Evolutionary conservation across 2,329 filamentous ascomycete species (phyloP).

Genomic region (Fonsecaea multimorphosa): DNA sequence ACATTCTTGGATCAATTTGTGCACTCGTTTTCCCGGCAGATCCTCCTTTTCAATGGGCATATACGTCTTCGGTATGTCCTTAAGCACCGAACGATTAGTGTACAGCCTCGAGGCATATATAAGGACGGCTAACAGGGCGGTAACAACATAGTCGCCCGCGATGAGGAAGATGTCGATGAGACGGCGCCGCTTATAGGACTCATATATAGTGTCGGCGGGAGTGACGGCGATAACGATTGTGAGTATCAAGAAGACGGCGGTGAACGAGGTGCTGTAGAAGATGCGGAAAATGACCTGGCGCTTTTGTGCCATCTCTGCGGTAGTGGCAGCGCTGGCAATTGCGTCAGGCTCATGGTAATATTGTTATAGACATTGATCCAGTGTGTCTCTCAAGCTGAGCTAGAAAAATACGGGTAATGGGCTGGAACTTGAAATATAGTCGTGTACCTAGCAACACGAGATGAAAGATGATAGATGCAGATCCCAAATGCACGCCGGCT

Average conservation of each 20-base stretch:
- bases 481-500: neutral
- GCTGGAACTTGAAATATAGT: neutral
- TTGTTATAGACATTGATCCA: slow-evolving; percentile 13
- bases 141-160: slow-evolving; percentile 74
- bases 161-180: slow-evolving; percentile 84
- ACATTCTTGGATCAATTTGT: slow-evolving; percentile 74
- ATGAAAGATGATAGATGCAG: neutral
- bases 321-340: slow-evolving; percentile 2
- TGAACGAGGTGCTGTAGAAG: slow-evolving; percentile 80
- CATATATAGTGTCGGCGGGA: slow-evolving; percentile 79
- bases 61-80: slow-evolving; percentile 84
- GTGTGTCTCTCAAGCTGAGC: slow-evolving; percentile 6
- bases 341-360: slow-evolving; percentile 20
- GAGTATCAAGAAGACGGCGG: slow-evolving; percentile 74
- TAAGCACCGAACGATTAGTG: slow-evolving; percentile 78
- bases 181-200: slow-evolving; percentile 70
- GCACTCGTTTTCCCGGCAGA: slow-evolving; percentile 70
- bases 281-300: slow-evolving; percentile 69
- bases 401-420: slow-evolving; percentile 1
- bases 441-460: neutral
- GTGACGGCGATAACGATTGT: slow-evolving; percentile 77
- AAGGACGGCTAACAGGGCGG: slow-evolving; percentile 71
- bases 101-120: slow-evolving; percentile 86
- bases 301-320: slow-evolving; percentile 29
- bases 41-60: slow-evolving; percentile 86